Evolutionary conservation across 768 basidiomycete genomes (phyloP).

Genomic region (Pleurotus salmoneostramineus): DNA sequence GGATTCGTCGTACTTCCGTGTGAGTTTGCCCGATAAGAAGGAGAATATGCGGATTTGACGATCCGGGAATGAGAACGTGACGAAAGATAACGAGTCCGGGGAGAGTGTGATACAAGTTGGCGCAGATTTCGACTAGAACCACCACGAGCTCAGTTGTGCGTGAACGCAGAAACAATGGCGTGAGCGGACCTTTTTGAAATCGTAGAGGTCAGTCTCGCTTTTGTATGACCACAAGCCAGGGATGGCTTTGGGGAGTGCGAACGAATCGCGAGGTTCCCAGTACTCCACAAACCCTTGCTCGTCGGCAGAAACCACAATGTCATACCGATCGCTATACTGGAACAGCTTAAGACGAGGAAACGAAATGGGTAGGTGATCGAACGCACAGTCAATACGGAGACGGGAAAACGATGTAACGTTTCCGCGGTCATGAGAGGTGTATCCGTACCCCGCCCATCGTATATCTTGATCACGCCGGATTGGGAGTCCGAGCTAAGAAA

Average conservation of each 20-base stretch:
- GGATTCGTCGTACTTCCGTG: slow-evolving; percentile 93
- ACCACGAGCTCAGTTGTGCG: no score
- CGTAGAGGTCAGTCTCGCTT: slow-evolving; percentile 89
- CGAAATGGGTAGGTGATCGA: background rate
- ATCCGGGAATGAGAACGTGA: slow-evolving; percentile 90
- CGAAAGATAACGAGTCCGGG: slow-evolving; percentile 85
- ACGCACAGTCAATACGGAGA: slow-evolving; percentile 87
- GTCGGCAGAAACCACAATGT: slow-evolving; percentile 92
- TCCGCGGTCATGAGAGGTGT: slow-evolving; percentile 73
- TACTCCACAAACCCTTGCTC: slow-evolving; percentile 95
- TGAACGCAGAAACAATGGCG: background rate
- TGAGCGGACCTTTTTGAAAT: slow-evolving; percentile 87
- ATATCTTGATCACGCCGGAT: slow-evolving; percentile 77
- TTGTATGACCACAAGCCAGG: slow-evolving; percentile 88
- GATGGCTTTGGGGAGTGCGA: slow-evolving; percentile 74
- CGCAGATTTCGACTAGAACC: slow-evolving; percentile 74
- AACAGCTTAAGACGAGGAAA: slow-evolving; percentile 6
- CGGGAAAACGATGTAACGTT: slow-evolving; percentile 80
- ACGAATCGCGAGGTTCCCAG: slow-evolving; percentile 91
- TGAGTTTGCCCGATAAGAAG: slow-evolving; percentile 85
- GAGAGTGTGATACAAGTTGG: slow-evolving; percentile 92
- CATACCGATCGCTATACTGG: slow-evolving; percentile 88
- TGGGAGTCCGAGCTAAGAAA: slow-evolving; percentile 68
- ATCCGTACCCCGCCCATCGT: slow-evolving; percentile 87
- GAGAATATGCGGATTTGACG: slow-evolving; percentile 93